These are phyloP conservation scores for Solanum infundibuliforme DNA, from an alignment of 257 asterid genomes.

Conservation along the genomic window DNA sequence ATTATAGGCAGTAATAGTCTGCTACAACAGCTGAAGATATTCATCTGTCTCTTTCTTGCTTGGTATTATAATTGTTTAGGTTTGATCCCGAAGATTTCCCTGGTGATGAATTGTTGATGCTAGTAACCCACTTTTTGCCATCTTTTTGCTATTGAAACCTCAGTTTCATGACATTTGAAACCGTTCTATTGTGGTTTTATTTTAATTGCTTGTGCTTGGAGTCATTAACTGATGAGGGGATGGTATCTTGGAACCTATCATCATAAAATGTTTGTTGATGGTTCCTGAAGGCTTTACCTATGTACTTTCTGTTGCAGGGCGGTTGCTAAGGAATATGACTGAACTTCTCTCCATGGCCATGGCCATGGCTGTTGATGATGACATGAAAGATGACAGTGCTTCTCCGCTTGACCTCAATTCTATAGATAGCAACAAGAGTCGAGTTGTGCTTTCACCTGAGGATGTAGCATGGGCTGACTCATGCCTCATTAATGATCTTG, in stretches of 20 bases:
- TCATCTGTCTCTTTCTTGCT: background rate
- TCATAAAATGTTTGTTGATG: background rate
- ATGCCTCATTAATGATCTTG: slow-evolving; percentile 44
- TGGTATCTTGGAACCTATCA: background rate
- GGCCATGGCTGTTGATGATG: slow-evolving; percentile 7
- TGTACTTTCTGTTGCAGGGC: background rate
- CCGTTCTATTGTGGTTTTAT: background rate
- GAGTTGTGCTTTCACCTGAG: slow-evolving; percentile 27
- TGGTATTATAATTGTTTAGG: background rate
- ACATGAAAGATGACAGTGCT: slow-evolving; percentile 11
- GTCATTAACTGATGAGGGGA: background rate
- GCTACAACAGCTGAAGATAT: background rate
- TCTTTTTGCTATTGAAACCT: background rate
- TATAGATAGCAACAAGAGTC: slow-evolving; percentile 9
- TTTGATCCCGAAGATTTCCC: background rate
- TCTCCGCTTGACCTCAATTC: slow-evolving; percentile 3
- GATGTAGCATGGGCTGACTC: slow-evolving; percentile 77
- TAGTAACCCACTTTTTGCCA: background rate
- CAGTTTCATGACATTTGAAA: background rate
- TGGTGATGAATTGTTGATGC: background rate
- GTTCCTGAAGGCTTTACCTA: background rate
- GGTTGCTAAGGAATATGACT: background rate
- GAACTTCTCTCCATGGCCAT: background rate
- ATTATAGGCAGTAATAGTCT: background rate
- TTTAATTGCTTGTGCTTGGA: background rate